Evolutionary conservation across 345 rosid species (phyloP).

Genomic region (Murraya koenigii): DNA sequence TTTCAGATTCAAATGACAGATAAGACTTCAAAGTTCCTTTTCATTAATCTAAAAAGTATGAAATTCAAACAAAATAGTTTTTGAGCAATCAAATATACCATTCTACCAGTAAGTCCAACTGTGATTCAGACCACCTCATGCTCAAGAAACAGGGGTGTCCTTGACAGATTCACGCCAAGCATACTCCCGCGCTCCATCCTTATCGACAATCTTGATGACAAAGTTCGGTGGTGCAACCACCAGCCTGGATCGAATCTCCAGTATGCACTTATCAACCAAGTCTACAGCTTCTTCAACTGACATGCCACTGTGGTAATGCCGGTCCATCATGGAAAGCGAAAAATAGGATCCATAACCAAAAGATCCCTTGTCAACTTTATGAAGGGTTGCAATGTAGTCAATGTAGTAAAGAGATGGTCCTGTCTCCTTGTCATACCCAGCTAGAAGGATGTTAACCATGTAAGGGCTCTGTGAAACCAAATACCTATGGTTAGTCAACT

Average conservation of each 20-base stretch:
- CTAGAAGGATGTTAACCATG: constrained; percentile 82
- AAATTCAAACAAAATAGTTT: constrained; percentile 12
- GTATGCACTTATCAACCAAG: constrained; percentile 82
- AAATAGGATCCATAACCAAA: constrained; percentile 96
- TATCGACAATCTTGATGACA: constrained; percentile 92
- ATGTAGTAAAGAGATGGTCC: constrained; percentile 94
- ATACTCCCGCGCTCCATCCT: constrained; percentile 79
- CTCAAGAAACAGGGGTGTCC: constrained; percentile 38
- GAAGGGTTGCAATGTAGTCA: constrained; percentile 92
- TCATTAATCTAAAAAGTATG: not conserved
- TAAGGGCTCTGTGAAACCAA: constrained; percentile 67
- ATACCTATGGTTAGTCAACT: not conserved
- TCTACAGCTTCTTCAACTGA: constrained; percentile 77
- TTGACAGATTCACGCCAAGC: constrained; percentile 84
- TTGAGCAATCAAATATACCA: not conserved
- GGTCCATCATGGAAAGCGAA: constrained; percentile 90
- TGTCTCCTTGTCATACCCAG: constrained; percentile 91
- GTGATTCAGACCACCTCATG: constrained; percentile 5
- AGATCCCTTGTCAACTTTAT: constrained; percentile 96
- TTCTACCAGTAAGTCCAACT: not conserved
- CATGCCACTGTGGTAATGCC: constrained; percentile 91
- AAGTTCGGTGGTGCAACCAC: constrained; percentile 96
- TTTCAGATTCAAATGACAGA: not conserved
- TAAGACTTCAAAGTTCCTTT: not conserved
- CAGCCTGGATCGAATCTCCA: constrained; percentile 86